Base-by-base conservation (phyloP, 495 filamentous ascomycete genomes). In the Coniosporium apollinis region DNA sequence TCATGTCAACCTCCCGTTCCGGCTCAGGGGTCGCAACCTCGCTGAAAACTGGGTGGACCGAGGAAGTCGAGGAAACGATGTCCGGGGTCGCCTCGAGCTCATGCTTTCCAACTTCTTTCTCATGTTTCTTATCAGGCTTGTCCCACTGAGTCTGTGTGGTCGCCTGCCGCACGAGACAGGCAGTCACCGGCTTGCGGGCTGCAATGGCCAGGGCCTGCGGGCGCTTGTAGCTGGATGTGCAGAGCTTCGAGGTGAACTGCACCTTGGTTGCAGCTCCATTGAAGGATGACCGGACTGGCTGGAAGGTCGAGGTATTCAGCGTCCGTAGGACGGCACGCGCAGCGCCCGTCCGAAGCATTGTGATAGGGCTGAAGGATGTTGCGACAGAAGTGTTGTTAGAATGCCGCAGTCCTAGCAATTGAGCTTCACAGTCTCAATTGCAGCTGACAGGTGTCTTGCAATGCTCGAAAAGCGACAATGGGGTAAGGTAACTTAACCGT, bases 21-120 rank as follows among this genome's bases (percentile, higher is more conserved):
- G 31, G 20, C 33, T 43, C 44, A 20, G 45, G 49, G 11, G 41
- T 43, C 19, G 44, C 60, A 39, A 64, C 41, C 36, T 62, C 54
- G 22, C 69, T 61, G 11, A 76, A 59, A 3, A 76, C 49, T 31
- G 62, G 62, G 33, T 68, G 70, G 17, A 71, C 58, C 8, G 52
- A 64, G 0, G 76, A 81, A 3, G 47, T 58, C n/a, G 51, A 53
- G 1, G 70, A 63, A 7, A 82, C 74, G 4, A 59, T 49, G 14
- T 71, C 67, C 1, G 79, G 76, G 33, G 67, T 47, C 3, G 63
- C 37, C 37, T 67, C 47, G 3, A 83, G 43, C 37, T 69, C 69
- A 39, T 66, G 39, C 17, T 68, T 41, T 15, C 52, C 56, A 4
- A 66, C 20, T 43, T 61, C 52, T 32, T 64, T 55, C 42, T 80